Percentiles rank a stretch among this genome's conserved stretches.
phyloP scores from a whole-genome alignment of 371 early-diverging fungal species.

The Mortierella sp. region DNA sequence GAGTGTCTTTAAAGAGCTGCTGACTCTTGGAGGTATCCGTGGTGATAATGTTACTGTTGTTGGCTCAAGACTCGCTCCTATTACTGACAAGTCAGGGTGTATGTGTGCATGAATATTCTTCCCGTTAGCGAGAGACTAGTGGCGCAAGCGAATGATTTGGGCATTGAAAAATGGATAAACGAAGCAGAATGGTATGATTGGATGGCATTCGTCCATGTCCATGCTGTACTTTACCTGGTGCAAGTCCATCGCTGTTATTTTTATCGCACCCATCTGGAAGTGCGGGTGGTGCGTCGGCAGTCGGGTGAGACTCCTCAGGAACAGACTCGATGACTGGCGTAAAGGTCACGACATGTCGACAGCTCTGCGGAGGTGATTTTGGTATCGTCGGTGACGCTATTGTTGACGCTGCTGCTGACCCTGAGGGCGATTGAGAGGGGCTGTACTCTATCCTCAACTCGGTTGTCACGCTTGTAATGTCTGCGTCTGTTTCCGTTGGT shows the following conservation, averaged over 20 bases:
- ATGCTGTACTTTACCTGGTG: background rate
- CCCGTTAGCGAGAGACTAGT: background rate
- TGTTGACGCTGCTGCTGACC: background rate
- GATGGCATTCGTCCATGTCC: background rate
- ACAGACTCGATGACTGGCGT: conserved; percentile 29
- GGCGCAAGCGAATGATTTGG: background rate
- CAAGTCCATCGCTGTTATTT: background rate
- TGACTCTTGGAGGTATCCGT: conserved; percentile 21
- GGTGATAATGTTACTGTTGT: conserved; percentile 19
- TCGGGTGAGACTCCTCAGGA: conserved; percentile 14
- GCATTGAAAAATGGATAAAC: background rate
- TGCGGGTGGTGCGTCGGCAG: background rate
- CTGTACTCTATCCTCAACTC: background rate
- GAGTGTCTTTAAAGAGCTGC: conserved; percentile 7
- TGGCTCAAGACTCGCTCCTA: background rate
- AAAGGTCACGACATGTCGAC: conserved; percentile 8
- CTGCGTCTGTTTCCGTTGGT: background rate
- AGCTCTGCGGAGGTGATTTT: conserved; percentile 12
- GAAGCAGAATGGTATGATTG: background rate
- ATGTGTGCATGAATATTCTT: background rate
- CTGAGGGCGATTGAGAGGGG: background rate
- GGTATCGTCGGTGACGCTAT: background rate
- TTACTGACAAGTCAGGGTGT: background rate
- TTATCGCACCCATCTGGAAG: background rate
- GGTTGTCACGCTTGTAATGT: background rate